Evolutionary conservation across 1,139 yeast species (phyloP), one percentile per base, ranked within the genome.

Genomic region (Blastobotrys niveus): DNA sequence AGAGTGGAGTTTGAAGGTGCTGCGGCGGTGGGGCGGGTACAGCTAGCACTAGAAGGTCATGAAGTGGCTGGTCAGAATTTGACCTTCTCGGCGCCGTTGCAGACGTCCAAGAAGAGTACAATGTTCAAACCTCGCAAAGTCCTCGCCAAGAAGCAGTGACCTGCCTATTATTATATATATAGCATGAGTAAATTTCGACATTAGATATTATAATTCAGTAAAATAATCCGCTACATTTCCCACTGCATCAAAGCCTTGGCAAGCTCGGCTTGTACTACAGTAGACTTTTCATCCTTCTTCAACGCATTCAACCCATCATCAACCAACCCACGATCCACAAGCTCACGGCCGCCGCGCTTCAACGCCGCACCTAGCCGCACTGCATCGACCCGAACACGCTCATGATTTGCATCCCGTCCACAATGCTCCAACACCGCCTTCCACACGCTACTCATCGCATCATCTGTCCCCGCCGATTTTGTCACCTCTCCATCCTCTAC

Each of bases 301-400:
- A 53, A 37, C 9, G 31, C 25, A 4, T 30, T 35, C 6, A 58
- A 24, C 21, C 27, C 33, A 34, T 19, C 19, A 2, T 9, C 19
- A 3, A 17, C 10, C n/a, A n/a, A n/a, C n/a, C n/a, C n/a, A n/a
- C n/a, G n/a, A 34, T 12, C 38, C 29, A 5, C 33, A 22, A 25
- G 37, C 4, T 38, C 19, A 2, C 38, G 26, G 52, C 27, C 10
- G 42, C 32, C n/a, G n/a, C n/a, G n/a, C 17, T 55, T 47, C 29
- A 72, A 43, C 1, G 54, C 48, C 2, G 58, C 59, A 1, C 67
- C 76, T 15, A 67, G 60, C 32, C 67, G 61, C 50, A 70, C 66
- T 22, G 72, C 60, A 43, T 78, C 80, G 19, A 81, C 63, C 48
- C 81, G 73, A 2, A 82, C 86, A 52, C 73, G 75, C 54, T 84